A percentile compares a stretch with the other conserved stretches of the same genome.
Evolutionary conservation across 2,329 filamentous ascomycete genomes (phyloP).

Genomic region (Zasmidium citrigriseum): DNA sequence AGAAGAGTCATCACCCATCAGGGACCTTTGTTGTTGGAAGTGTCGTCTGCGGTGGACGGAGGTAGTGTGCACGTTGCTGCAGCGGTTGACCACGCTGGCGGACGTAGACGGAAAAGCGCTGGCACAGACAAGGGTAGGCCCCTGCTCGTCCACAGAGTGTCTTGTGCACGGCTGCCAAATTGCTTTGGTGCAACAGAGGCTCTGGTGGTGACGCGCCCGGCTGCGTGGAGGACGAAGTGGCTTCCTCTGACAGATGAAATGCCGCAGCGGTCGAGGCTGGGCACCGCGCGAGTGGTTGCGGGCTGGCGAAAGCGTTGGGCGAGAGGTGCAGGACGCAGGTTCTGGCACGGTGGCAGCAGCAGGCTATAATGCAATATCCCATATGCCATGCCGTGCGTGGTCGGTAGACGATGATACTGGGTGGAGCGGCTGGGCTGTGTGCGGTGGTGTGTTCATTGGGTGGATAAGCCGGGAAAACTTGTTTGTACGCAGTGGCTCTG

Average conservation of each 20-base stretch:
- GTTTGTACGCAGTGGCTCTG: background rate
- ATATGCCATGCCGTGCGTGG: background rate
- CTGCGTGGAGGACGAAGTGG: background rate
- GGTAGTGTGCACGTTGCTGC: background rate
- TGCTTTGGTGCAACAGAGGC: constrained; percentile 3
- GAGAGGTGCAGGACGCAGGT: background rate
- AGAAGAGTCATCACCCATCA: background rate
- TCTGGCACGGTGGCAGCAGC: background rate
- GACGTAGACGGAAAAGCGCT: constrained; percentile 4
- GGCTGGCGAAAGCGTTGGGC: background rate
- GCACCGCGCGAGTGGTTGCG: background rate
- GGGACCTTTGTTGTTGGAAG: background rate
- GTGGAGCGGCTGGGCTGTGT: background rate
- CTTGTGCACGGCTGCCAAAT: constrained; percentile 7
- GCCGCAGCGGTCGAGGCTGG: background rate
- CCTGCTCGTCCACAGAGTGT: background rate
- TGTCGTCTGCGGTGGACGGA: background rate
- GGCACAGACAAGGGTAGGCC: background rate
- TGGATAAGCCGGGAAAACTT: too few species aligned
- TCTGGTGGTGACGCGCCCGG: constrained; percentile 1
- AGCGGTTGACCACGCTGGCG: constrained; percentile 1
- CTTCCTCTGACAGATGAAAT: background rate
- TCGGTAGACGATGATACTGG: background rate
- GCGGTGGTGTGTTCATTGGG: background rate
- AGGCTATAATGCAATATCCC: background rate